Evolutionary conservation across 1,284 basidiomycete genomes (phyloP).

Genomic region (Cryptococcus hybrid): DNA sequence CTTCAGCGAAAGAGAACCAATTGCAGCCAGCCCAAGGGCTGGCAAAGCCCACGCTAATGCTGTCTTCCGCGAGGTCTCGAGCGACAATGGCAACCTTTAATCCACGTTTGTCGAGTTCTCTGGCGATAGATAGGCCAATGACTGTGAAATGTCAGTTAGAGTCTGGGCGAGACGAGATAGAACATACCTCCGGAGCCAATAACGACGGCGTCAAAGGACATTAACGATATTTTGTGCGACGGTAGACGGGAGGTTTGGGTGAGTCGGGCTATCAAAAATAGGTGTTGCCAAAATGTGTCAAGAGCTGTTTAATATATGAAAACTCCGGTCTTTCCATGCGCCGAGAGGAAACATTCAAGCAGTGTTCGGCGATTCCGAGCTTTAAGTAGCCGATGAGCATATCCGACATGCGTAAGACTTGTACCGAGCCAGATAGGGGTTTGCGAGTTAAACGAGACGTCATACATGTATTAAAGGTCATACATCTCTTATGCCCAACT

Average conservation of each 20-base stretch:
- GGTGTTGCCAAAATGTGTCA: too few species aligned
- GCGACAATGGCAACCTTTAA: conserved; percentile 63
- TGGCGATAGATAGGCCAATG: conserved; percentile 51
- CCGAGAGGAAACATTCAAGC: too few species aligned
- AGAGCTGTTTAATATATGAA: too few species aligned
- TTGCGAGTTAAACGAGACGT: too few species aligned
- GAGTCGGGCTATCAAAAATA: not conserved
- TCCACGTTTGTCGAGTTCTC: conserved; percentile 50
- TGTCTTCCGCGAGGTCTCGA: conserved; percentile 64
- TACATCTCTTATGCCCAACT: too few species aligned
- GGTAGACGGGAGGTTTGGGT: not conserved
- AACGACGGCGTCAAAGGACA: conserved; percentile 42
- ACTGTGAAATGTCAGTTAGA: not conserved
- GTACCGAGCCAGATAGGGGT: too few species aligned
- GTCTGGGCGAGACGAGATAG: not conserved
- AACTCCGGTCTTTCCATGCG: too few species aligned
- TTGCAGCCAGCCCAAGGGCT: conserved; percentile 73
- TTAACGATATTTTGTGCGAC: not conserved
- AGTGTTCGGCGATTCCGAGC: too few species aligned
- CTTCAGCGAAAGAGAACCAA: conserved; percentile 60
- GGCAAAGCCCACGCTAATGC: conserved; percentile 61
- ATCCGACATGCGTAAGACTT: too few species aligned
- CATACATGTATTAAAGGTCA: too few species aligned
- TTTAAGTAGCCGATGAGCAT: too few species aligned
- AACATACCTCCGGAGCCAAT: conserved; percentile 44